Conservation (phyloP, 768 basidiomycete species). For the Pholiota microspora region DNA sequence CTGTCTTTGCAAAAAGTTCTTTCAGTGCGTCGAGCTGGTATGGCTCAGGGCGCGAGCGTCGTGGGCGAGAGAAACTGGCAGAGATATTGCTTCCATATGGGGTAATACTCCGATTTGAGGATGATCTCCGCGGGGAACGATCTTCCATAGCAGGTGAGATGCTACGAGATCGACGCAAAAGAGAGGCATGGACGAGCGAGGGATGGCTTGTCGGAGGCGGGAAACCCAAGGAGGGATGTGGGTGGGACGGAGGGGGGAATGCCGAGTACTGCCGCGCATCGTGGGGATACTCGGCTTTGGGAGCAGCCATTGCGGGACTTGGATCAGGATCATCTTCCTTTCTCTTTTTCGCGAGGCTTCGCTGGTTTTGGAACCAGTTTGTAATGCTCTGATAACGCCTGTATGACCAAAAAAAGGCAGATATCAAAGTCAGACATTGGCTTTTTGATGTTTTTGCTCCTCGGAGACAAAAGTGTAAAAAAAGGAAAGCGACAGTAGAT, state of each 20-base stretch:
- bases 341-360: slow-evolving; percentile 72
- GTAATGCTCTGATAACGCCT: slow-evolving; percentile 81
- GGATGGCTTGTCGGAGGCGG: slow-evolving; percentile 33
- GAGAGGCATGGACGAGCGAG: slow-evolving; percentile 30
- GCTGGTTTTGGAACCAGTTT: slow-evolving; percentile 89
- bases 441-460: slow-evolving; percentile 8
- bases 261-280: slow-evolving; percentile 42
- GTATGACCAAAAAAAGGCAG: slow-evolving; percentile 16
- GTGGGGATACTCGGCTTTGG: slow-evolving; percentile 31
- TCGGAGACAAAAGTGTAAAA: slow-evolving; percentile 16
- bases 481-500: slow-evolving; percentile 14
- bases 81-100: slow-evolving; percentile 40
- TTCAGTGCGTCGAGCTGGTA: slow-evolving; percentile 76
- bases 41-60: slow-evolving; percentile 77
- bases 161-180: slow-evolving; percentile 34
- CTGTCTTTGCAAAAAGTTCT: slow-evolving; percentile 61
- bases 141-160: slow-evolving; percentile 39
- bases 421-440: slow-evolving; percentile 26
- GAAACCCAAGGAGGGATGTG: slow-evolving; percentile 43
- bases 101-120: slow-evolving; percentile 37
- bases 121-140: slow-evolving; percentile 35
- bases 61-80: slow-evolving; percentile 47
- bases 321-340: slow-evolving; percentile 51
- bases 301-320: slow-evolving; percentile 11
- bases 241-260: slow-evolving; percentile 45